These are phyloP conservation scores for Podila horticola DNA, from an alignment of 192 early-diverging fungal species.

Conservation along the genomic window DNA sequence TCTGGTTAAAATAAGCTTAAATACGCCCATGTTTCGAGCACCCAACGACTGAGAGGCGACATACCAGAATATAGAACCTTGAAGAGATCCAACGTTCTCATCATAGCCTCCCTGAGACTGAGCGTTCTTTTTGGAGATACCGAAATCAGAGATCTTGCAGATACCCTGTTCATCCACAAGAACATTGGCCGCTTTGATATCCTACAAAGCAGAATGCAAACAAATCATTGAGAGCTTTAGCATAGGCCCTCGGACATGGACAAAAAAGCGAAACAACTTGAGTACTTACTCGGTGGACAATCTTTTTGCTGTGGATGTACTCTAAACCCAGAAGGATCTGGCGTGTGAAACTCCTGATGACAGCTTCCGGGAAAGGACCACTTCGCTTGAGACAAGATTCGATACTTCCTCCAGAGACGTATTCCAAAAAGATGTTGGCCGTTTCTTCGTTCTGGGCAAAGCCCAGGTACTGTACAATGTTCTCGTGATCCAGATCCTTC, in stretches of 20 bases:
- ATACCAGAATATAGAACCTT: slow-evolving; percentile 84
- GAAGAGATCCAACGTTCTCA: slow-evolving; percentile 58
- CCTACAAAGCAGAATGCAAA: slow-evolving; percentile 39
- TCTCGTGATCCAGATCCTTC: slow-evolving; percentile 83
- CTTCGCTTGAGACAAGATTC: slow-evolving; percentile 78
- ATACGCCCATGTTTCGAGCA: not conserved
- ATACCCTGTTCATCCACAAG: slow-evolving; percentile 82
- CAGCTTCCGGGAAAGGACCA: slow-evolving; percentile 77
- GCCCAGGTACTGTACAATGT: slow-evolving; percentile 95
- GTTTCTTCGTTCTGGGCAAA: slow-evolving; percentile 67
- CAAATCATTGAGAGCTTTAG: not conserved
- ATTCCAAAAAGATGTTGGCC: slow-evolving; percentile 97
- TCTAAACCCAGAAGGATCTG: slow-evolving; percentile 88
- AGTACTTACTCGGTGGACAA: slow-evolving; percentile 73
- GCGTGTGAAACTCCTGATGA: slow-evolving; percentile 76
- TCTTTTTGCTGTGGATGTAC: slow-evolving; percentile 83
- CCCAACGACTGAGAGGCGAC: not conserved
- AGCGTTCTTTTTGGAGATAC: slow-evolving; percentile 86
- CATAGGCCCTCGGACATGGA: not conserved
- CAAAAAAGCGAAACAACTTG: slow-evolving; percentile 7
- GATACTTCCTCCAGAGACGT: slow-evolving; percentile 94
- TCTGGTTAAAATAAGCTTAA: not conserved
- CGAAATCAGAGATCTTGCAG: slow-evolving; percentile 98
- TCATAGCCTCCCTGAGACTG: slow-evolving; percentile 33
- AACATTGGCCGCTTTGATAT: slow-evolving; percentile 87